A percentile compares a stretch with the other conserved stretches of the same genome.
These are phyloP conservation scores for Cercophora scortea DNA, from an alignment of 495 filamentous ascomycete genomes.

Conservation along the genomic window DNA sequence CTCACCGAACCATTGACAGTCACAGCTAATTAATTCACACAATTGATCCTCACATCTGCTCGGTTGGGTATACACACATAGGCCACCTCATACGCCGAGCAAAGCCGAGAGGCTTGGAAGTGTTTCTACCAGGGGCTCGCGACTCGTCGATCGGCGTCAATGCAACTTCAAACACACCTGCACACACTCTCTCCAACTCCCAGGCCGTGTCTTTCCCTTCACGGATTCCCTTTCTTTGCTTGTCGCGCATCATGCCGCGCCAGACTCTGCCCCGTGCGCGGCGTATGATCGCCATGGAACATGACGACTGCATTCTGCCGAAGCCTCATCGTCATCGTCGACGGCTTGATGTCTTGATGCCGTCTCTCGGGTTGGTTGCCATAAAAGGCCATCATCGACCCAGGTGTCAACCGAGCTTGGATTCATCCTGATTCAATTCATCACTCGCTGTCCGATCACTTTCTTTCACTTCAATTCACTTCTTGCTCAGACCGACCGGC, in stretches of 20 bases:
- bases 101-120: no score
- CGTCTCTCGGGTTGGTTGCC: neutral
- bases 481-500: conserved; percentile 19
- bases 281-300: conserved; percentile 16
- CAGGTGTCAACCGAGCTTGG: neutral
- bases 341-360: neutral
- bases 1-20: no score
- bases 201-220: neutral
- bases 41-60: no score
- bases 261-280: conserved; percentile 4
- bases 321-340: neutral
- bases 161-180: neutral
- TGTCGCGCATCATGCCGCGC: neutral
- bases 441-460: neutral
- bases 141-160: no score
- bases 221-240: neutral
- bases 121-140: no score
- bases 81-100: no score
- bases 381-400: neutral
- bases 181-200: neutral
- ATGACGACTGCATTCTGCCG: conserved; percentile 10
- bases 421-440: neutral
- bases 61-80: no score
- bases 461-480: conserved; percentile 4
- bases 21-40: no score